A percentile compares a stretch with the other conserved stretches of the same genome.
Evolutionary conservation across 768 basidiomycete genomes (phyloP).

Genomic region (Nidula microcarpa): DNA sequence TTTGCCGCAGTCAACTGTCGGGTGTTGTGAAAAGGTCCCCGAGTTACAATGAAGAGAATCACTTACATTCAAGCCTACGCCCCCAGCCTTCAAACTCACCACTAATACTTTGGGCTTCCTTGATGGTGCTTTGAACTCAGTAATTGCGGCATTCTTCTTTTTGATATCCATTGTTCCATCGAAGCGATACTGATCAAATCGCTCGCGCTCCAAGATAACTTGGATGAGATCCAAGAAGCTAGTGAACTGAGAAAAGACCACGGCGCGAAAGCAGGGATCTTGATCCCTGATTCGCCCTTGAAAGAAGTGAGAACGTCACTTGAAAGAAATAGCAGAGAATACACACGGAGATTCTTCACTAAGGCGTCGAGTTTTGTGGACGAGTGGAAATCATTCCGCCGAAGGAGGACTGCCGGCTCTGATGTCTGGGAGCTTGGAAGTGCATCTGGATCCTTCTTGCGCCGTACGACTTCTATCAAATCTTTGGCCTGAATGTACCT

Average conservation of each 20-base stretch:
- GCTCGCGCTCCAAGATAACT: slow-evolving; percentile 62
- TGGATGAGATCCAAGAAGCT: slow-evolving; percentile 84
- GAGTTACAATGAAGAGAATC: not conserved
- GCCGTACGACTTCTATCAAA: slow-evolving; percentile 58
- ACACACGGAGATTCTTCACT: slow-evolving; percentile 63
- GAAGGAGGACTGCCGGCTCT: slow-evolving; percentile 48
- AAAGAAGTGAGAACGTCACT: not conserved
- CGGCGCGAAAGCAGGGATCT: slow-evolving; percentile 76
- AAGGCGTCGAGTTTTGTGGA: slow-evolving; percentile 92
- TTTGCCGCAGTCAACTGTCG: slow-evolving; percentile 72
- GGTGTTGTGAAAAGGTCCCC: slow-evolving; percentile 3
- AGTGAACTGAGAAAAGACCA: slow-evolving; percentile 91
- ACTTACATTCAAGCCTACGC: slow-evolving; percentile 82
- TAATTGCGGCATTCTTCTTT: slow-evolving; percentile 70
- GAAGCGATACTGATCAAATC: slow-evolving; percentile 71
- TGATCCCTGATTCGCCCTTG: slow-evolving; percentile 61
- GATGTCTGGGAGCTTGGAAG: slow-evolving; percentile 28
- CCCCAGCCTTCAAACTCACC: slow-evolving; percentile 85
- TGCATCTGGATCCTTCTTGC: slow-evolving; percentile 17
- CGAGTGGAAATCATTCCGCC: slow-evolving; percentile 81
- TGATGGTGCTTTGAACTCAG: slow-evolving; percentile 70
- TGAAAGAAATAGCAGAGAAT: not conserved
- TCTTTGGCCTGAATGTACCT: slow-evolving; percentile 43
- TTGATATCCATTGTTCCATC: slow-evolving; percentile 92
- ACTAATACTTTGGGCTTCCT: slow-evolving; percentile 73